A percentile compares a stretch with the other conserved stretches of the same genome.
Conservation (phyloP, 1,139 yeast genomes). For the Kodamaea fungicola region DNA sequence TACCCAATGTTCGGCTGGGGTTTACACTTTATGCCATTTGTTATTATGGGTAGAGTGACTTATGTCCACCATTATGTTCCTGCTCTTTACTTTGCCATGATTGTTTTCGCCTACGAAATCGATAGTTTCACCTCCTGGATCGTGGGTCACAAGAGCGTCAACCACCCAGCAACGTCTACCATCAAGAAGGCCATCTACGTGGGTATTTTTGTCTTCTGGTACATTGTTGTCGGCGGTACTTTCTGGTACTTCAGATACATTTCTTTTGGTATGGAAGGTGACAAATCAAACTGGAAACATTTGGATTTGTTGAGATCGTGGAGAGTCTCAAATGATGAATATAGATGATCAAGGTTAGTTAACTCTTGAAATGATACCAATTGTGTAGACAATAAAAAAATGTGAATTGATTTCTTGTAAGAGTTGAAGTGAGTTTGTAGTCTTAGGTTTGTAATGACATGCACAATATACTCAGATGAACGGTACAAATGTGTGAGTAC, state of each 20-base stretch:
- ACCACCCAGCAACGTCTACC: constrained; percentile 10
- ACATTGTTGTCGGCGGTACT: constrained; percentile 56
- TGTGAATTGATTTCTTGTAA: neutral
- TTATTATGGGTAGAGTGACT: constrained; percentile 94
- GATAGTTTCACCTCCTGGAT: constrained; percentile 56
- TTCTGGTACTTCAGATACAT: constrained; percentile 75
- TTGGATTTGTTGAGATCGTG: constrained; percentile 76
- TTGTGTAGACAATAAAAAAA: neutral
- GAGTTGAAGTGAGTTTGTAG: no score
- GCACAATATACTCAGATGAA: no score
- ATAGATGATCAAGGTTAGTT: constrained; percentile 11
- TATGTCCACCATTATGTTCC: constrained; percentile 97
- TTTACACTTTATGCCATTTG: constrained; percentile 85
- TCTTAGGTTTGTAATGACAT: no score
- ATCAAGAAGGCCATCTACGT: constrained; percentile 23
- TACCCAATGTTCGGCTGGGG: constrained; percentile 96
- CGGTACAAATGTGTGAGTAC: no score
- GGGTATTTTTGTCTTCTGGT: constrained; percentile 41
- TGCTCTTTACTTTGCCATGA: constrained; percentile 90
- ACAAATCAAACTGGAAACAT: constrained; percentile 61
- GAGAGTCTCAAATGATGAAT: constrained; percentile 48
- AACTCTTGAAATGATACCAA: constrained; percentile 2
- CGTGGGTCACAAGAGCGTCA: constrained; percentile 24
- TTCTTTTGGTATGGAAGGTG: constrained; percentile 90
- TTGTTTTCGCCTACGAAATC: constrained; percentile 71